Conservation (phyloP, 805 yeast species). For the Wickerhamiella brachini region DNA sequence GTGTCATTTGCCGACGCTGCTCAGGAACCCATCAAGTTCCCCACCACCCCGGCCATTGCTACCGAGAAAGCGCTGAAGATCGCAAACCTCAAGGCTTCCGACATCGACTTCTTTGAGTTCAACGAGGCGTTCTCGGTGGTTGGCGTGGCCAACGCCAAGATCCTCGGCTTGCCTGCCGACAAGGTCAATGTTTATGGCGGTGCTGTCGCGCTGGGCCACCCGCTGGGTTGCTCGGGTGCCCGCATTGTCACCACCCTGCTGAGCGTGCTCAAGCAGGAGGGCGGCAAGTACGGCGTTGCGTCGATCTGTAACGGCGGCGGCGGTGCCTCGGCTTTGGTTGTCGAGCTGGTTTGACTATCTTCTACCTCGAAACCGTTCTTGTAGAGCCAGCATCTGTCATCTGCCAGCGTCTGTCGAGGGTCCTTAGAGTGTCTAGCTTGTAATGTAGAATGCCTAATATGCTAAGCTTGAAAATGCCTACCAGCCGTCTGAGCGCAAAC, state of each 20-base stretch:
- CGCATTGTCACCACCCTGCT: slow-evolving; percentile 79
- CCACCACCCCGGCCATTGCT: slow-evolving; percentile 90
- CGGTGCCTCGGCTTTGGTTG: slow-evolving; percentile 88
- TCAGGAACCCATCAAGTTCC: slow-evolving; percentile 85
- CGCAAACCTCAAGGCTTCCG: slow-evolving; percentile 49
- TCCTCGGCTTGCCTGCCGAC: slow-evolving; percentile 41
- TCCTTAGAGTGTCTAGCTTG: too few relatives aligned
- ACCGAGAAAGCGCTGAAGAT: slow-evolving; percentile 91
- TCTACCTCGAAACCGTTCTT: neutral
- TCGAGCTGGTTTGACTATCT: slow-evolving; percentile 43
- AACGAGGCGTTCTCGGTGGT: slow-evolving; percentile 98
- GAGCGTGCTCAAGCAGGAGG: slow-evolving; percentile 71
- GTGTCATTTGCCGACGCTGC: slow-evolving; percentile 98
- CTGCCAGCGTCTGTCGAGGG: too few relatives aligned
- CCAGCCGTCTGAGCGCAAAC: too few relatives aligned
- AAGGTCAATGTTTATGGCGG: slow-evolving; percentile 91
- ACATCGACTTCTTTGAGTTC: slow-evolving; percentile 84
- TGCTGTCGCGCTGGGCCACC: slow-evolving; percentile 94
- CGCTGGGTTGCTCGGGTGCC: slow-evolving; percentile 93
- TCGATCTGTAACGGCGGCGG: slow-evolving; percentile 99
- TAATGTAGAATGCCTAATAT: too few relatives aligned
- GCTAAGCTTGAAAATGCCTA: too few relatives aligned
- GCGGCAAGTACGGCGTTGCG: slow-evolving; percentile 81
- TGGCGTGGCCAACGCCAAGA: slow-evolving; percentile 76
- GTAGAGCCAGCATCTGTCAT: too few relatives aligned